Conservation (phyloP, 345 rosid species). For the Heritiera fomes region DNA sequence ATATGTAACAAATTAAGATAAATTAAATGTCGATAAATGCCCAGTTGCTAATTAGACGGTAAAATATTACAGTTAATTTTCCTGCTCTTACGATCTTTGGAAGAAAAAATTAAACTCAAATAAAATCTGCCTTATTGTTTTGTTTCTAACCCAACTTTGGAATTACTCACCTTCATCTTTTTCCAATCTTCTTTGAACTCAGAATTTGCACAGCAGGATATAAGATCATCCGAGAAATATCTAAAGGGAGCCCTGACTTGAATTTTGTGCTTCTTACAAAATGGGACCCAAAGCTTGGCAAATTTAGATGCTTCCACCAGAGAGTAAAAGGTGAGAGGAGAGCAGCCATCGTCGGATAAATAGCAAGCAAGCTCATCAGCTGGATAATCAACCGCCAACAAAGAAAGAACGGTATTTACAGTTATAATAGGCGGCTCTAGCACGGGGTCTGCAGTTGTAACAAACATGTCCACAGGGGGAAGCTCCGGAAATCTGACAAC, state of each 20-base stretch:
- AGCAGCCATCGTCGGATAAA: slow-evolving; percentile 65
- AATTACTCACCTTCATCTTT: slow-evolving; percentile 42
- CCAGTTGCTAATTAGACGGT: too few species aligned
- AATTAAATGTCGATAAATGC: not conserved
- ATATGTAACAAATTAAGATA: not conserved
- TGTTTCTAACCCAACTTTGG: not conserved
- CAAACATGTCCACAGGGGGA: slow-evolving; percentile 32
- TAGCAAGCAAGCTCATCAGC: slow-evolving; percentile 19
- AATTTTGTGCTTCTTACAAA: slow-evolving; percentile 57
- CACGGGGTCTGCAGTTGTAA: slow-evolving; percentile 29
- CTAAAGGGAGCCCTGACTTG: slow-evolving; percentile 69
- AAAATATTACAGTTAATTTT: too few species aligned
- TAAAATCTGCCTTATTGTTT: too few species aligned
- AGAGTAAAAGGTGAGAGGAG: slow-evolving; percentile 56
- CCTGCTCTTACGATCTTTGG: too few species aligned
- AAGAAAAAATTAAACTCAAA: too few species aligned
- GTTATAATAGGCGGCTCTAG: slow-evolving; percentile 33
- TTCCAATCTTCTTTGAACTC: slow-evolving; percentile 54
- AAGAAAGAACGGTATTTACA: slow-evolving; percentile 37
- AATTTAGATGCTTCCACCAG: slow-evolving; percentile 60
- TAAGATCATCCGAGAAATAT: slow-evolving; percentile 35
- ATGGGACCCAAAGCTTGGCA: slow-evolving; percentile 74
- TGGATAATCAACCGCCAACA: slow-evolving; percentile 23
- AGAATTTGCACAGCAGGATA: not conserved
- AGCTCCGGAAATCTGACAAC: slow-evolving; percentile 11